Evolutionary conservation across 176 grass and related monocot genomes (phyloP).

Genomic region (maize (Zea mays)): DNA sequence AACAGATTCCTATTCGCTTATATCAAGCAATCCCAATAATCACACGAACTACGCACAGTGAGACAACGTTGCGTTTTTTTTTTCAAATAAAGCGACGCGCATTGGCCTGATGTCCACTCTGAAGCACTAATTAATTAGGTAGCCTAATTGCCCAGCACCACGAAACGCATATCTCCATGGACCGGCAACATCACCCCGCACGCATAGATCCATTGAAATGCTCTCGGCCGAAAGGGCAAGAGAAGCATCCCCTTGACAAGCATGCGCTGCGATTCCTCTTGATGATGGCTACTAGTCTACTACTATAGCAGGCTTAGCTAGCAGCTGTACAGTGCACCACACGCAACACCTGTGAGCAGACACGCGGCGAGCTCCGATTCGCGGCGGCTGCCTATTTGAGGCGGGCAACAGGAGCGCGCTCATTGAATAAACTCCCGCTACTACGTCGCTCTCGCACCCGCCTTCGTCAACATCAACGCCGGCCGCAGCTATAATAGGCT

Average conservation of each 20-base stretch:
- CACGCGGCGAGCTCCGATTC: background rate
- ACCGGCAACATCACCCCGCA: slow-evolving; percentile 17
- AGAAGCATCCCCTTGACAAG: slow-evolving; percentile 11
- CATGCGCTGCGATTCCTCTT: background rate
- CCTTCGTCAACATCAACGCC: background rate
- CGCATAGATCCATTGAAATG: slow-evolving; percentile 1
- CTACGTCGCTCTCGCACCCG: background rate
- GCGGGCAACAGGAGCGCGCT: background rate
- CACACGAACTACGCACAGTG: background rate
- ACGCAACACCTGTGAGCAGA: slow-evolving; percentile 6
- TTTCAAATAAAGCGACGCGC: background rate
- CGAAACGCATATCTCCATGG: slow-evolving; percentile 33
- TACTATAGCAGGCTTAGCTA: background rate
- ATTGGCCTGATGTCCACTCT: background rate
- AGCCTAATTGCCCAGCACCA: slow-evolving; percentile 12
- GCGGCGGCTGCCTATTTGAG: background rate
- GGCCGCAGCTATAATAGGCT: background rate
- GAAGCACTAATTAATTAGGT: background rate
- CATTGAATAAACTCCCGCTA: background rate
- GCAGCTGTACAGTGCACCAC: background rate
- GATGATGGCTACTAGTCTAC: no score
- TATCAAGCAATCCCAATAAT: background rate
- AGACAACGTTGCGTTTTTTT: background rate
- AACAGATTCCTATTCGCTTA: no score
- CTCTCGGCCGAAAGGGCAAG: slow-evolving; percentile 14